Percentiles rank a stretch among this genome's conserved stretches.
phyloP scores from a whole-genome alignment of 2,329 filamentous ascomycete species.

The Blastomyces gilchristii region DNA sequence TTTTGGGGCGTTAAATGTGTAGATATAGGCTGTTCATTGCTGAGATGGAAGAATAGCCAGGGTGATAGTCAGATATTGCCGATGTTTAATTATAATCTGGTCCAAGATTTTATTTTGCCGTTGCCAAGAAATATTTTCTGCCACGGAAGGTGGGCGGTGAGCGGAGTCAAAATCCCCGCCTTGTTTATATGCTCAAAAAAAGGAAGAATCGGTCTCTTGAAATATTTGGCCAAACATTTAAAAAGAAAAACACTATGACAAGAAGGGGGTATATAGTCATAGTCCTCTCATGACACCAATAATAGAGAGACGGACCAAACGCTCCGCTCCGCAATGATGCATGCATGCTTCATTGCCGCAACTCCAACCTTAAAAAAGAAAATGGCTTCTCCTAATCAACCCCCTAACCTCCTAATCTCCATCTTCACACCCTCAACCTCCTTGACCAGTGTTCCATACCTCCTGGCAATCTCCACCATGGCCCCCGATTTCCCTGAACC shows the following conservation, averaged over 20 bases:
- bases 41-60: background rate
- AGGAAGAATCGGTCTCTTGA: too few relatives aligned
- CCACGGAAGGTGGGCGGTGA: background rate
- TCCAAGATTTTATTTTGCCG: background rate
- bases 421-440: constrained; percentile 30
- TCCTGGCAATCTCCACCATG: constrained; percentile 29
- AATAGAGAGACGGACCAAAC: background rate
- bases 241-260: background rate
- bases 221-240: background rate
- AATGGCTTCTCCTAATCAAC: constrained; percentile 4
- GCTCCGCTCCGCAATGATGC: background rate
- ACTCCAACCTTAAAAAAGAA: background rate
- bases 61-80: too few relatives aligned
- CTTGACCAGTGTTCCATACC: constrained; percentile 29
- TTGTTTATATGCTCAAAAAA: background rate
- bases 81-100: background rate
- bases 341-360: background rate
- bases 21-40: background rate
- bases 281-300: background rate
- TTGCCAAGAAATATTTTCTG: constrained; percentile 2
- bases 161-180: background rate
- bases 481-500: constrained; percentile 17
- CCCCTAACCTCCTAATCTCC: constrained; percentile 26
- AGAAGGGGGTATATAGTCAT: background rate
- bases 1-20: background rate